Evolutionary conservation across 2,329 filamentous ascomycete species (phyloP).

Genomic region (Tolypocladium amazonense): DNA sequence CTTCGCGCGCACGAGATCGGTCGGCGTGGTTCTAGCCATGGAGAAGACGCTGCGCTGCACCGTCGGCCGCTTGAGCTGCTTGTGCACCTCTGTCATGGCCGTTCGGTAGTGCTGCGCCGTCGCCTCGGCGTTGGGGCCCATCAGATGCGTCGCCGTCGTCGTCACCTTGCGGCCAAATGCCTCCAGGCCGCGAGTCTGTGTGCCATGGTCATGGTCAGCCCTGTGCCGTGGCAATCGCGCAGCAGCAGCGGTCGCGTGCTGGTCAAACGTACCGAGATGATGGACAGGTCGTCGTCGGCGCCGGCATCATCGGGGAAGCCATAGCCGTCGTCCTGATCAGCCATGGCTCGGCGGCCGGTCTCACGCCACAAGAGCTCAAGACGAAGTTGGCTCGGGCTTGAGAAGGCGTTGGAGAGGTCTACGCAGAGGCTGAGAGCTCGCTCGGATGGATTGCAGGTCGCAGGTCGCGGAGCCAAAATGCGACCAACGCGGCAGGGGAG

Average conservation of each 20-base stretch:
- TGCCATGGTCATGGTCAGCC: constrained; percentile 1
- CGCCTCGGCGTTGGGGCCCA: constrained; percentile 50
- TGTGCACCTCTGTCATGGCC: constrained; percentile 82
- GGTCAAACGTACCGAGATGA: constrained; percentile 24
- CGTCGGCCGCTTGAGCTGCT: constrained; percentile 72
- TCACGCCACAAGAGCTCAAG: neutral
- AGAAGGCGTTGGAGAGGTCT: neutral
- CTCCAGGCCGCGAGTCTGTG: constrained; percentile 75
- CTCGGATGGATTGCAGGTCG: neutral
- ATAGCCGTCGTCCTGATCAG: constrained; percentile 32
- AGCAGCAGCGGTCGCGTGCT: neutral
- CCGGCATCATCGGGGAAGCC: constrained; percentile 34
- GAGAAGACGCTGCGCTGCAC: constrained; percentile 87
- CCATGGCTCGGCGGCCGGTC: constrained; percentile 20
- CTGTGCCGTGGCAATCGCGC: neutral
- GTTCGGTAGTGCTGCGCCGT: constrained; percentile 63
- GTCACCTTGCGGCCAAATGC: constrained; percentile 92
- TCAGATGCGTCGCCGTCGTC: constrained; percentile 83
- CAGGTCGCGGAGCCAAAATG: neutral
- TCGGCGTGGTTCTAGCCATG: constrained; percentile 83
- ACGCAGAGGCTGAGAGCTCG: neutral
- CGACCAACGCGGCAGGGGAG: neutral
- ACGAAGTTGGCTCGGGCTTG: neutral
- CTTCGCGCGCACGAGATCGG: constrained; percentile 83
- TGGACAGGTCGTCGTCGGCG: constrained; percentile 36